Evolutionary conservation across 2,329 filamentous ascomycete species (phyloP).

Genomic region (Madurella fahalii): DNA sequence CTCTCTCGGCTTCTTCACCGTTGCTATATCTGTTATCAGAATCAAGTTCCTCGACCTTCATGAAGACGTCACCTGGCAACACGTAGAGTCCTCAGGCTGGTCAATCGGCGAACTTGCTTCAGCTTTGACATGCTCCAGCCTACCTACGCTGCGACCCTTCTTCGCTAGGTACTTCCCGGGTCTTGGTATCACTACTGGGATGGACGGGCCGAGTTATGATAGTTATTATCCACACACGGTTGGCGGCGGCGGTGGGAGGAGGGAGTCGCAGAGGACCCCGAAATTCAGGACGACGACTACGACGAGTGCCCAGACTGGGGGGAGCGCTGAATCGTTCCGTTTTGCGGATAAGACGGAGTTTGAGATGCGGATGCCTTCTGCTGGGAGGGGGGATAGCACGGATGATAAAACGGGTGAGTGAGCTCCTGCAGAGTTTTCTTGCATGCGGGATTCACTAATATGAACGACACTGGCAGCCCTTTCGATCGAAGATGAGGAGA

Average conservation of each 20-base stretch:
- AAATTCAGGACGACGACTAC: not conserved
- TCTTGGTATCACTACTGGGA: not conserved
- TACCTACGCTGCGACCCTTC: conserved; percentile 30
- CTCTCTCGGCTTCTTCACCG: conserved; percentile 30
- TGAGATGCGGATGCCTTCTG: not conserved
- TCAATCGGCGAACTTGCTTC: conserved; percentile 31
- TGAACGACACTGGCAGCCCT: not conserved
- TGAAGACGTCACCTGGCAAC: conserved; percentile 32
- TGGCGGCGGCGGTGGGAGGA: too few relatives aligned
- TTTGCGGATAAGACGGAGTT: conserved; percentile 1
- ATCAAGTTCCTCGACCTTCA: conserved; percentile 31
- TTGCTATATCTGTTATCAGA: conserved; percentile 33
- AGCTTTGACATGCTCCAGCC: conserved; percentile 31
- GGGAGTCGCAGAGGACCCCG: too few relatives aligned
- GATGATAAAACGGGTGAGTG: not conserved
- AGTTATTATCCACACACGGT: too few relatives aligned
- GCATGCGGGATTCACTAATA: not conserved
- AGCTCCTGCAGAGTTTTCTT: too few relatives aligned
- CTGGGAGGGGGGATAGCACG: not conserved
- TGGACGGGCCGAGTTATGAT: not conserved
- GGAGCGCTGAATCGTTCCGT: not conserved
- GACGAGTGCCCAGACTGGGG: too few relatives aligned
- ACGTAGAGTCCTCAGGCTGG: conserved; percentile 32
- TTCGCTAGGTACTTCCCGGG: conserved; percentile 11
- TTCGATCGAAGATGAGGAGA: not conserved